Evolutionary conservation across 257 asterid species (phyloP), one percentile per base, ranked within the genome.

Genomic region (Gentiana macrophylla): DNA sequence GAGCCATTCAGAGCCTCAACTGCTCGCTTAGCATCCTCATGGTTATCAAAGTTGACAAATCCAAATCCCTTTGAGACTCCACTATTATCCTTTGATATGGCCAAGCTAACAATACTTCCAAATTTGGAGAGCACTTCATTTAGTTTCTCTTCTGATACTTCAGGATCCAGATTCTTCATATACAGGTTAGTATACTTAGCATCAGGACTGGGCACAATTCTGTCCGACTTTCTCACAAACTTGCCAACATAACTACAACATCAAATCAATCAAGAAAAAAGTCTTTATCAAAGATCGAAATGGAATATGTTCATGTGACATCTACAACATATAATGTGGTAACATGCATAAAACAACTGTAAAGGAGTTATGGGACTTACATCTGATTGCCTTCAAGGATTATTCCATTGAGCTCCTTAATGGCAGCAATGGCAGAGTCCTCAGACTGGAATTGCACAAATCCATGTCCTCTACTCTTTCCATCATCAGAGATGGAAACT

Each of bases 61-160:
- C 86, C 89, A 60, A 71, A 80, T 32, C 89, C 80, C 67, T 71
- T 84, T 9, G 89, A 72, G 32, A 48, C 66, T 44, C 75, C 79
- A 43, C 61, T 70, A 53, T 59, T 72, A 70, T 76, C 80, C 69
- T 66, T 80, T 55, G 76, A 53, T 55, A 78, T 60, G 60, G 64
- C 77, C 65, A 70, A 71, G 67, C 76, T 77, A 24, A 32, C 52
- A 60, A 81, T 72, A 52, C 72, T 79, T 70, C 84, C 86, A 49
- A 72, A 71, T 58, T 68, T 75, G 52, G 84, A 75, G 56, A 77
- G 77, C 69, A 64, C 79, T 52, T 68, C 79, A 37, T 32, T 58
- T 15, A 84, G 76, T 49, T 32, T 50, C 12, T 79, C 82, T 54
- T 58, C 82, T 61, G 84, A 63, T 49, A 77, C 52, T 38, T 69